phyloP scores from a whole-genome alignment of 768 basidiomycete species.

The Scleroderma citrinum region DNA sequence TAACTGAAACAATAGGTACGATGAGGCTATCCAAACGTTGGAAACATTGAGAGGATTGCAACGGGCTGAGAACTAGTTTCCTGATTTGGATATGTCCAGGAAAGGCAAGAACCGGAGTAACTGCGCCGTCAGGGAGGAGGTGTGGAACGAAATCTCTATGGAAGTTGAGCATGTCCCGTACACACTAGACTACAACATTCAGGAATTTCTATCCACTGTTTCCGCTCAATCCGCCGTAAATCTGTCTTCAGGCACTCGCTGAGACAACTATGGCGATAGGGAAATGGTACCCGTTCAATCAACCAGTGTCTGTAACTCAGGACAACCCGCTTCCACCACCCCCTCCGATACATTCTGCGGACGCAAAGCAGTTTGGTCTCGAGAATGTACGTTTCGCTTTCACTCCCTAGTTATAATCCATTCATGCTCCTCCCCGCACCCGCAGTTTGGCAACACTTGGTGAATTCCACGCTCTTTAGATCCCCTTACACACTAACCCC shows the following conservation, averaged over 20 bases:
- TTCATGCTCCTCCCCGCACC: slow-evolving; percentile 7
- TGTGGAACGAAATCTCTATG: not conserved
- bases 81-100: not conserved
- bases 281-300: slow-evolving; percentile 34
- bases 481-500: slow-evolving; percentile 12
- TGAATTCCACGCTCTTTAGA: slow-evolving; percentile 28
- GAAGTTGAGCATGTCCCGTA: not conserved
- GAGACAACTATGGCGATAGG: slow-evolving; percentile 29
- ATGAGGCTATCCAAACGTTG: too few species aligned
- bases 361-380: slow-evolving; percentile 88
- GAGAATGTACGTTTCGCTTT: slow-evolving; percentile 72
- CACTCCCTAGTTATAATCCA: not conserved
- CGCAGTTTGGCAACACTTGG: slow-evolving; percentile 96
- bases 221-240: not conserved
- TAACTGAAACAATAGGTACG: too few species aligned
- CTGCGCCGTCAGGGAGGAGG: not conserved
- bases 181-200: not conserved
- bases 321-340: slow-evolving; percentile 26
- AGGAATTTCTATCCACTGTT: slow-evolving; percentile 14
- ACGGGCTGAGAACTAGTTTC: not conserved
- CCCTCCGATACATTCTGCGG: slow-evolving; percentile 46
- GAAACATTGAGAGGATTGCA: too few species aligned
- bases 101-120: not conserved
- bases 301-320: slow-evolving; percentile 13
- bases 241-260: slow-evolving; percentile 1